Conservation (phyloP, 345 rosid species). For the Psidium friedrichsthalianum region DNA sequence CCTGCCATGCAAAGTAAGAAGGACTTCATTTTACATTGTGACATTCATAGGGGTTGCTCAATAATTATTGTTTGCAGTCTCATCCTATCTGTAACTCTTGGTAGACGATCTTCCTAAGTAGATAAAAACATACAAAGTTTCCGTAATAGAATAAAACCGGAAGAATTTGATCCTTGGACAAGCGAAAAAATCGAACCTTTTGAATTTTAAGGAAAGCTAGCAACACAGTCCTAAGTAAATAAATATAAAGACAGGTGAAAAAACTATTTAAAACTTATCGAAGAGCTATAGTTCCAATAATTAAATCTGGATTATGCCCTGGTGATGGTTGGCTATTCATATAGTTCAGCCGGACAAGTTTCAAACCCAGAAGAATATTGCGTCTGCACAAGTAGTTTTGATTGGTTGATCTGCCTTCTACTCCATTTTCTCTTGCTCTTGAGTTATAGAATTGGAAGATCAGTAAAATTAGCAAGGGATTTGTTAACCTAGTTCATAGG, state of each 20-base stretch:
- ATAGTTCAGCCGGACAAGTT: neutral
- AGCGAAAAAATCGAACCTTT: neutral
- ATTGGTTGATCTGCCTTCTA: neutral
- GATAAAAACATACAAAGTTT: neutral
- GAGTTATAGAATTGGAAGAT: neutral
- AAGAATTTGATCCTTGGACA: neutral
- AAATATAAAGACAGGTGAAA: neutral
- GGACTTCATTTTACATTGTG: neutral
- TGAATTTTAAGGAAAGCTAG: neutral
- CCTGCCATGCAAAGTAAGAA: conserved; percentile 64
- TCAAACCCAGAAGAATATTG: neutral
- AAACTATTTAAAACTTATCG: neutral
- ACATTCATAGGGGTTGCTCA: neutral
- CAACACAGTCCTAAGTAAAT: neutral
- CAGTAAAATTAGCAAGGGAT: neutral
- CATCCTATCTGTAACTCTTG: neutral
- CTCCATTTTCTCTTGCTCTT: neutral
- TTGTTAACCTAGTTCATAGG: neutral
- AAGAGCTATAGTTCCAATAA: neutral
- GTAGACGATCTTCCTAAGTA: neutral
- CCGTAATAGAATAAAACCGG: neutral
- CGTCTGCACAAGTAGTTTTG: neutral
- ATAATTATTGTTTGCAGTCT: neutral
- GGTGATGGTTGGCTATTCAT: neutral
- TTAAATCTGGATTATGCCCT: neutral